A percentile compares a stretch with the other conserved stretches of the same genome.
These are phyloP conservation scores for Alliaria petiolata DNA, from an alignment of 345 rosid species.

Conservation along the genomic window DNA sequence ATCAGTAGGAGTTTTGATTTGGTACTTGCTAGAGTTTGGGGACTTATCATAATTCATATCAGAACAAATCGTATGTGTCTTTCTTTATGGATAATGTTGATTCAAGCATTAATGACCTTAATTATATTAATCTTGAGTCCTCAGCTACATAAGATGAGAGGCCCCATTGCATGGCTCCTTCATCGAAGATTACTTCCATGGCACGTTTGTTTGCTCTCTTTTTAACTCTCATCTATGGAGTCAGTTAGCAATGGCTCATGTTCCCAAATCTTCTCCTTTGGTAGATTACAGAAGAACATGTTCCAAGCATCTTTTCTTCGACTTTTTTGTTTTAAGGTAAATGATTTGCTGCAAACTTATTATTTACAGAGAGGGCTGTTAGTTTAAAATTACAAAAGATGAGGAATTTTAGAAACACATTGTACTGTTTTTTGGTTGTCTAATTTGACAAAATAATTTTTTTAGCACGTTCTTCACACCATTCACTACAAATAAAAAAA, in stretches of 20 bases:
- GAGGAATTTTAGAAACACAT: neutral
- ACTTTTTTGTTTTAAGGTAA: neutral
- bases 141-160: neutral
- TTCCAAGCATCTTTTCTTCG: neutral
- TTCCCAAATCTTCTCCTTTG: neutral
- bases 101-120: neutral
- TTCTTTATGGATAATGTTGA: neutral
- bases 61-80: neutral
- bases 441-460: neutral
- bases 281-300: neutral
- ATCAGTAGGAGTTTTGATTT: conserved; percentile 14
- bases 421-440: neutral
- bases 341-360: neutral
- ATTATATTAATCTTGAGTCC: neutral
- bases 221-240: too few relatives aligned
- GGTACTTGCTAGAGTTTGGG: conserved; percentile 21
- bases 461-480: neutral
- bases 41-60: conserved; percentile 6
- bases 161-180: neutral
- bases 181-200: neutral
- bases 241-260: neutral
- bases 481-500: neutral
- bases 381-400: neutral
- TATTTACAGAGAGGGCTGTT: neutral
- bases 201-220: neutral